These are phyloP conservation scores for Fraxinus paxiana DNA, from an alignment of 305 asterid genomes.

Conservation along the genomic window DNA sequence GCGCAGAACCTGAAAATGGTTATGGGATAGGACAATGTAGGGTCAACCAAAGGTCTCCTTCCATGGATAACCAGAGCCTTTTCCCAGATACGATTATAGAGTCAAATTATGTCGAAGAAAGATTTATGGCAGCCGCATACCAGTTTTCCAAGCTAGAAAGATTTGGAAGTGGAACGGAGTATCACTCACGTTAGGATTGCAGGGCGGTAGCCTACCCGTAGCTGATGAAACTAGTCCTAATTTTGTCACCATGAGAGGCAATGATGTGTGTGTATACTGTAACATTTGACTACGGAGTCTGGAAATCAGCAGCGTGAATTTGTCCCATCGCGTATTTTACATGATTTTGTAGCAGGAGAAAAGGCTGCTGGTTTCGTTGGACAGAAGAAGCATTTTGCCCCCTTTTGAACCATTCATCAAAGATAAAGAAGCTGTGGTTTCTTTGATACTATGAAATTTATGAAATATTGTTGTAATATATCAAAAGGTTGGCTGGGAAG, in stretches of 20 bases:
- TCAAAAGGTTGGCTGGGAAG: constrained; percentile 24
- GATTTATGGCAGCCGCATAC: constrained; percentile 43
- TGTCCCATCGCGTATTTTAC: constrained; percentile 43
- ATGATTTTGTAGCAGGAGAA: constrained; percentile 37
- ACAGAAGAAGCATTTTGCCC: neutral
- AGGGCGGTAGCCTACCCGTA: constrained; percentile 28
- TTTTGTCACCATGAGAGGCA: neutral
- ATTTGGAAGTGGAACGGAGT: constrained; percentile 52
- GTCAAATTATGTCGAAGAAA: constrained; percentile 33
- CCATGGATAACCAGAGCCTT: constrained; percentile 16
- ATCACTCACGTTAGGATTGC: constrained; percentile 70
- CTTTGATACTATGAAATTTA: constrained; percentile 15
- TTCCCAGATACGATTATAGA: constrained; percentile 25
- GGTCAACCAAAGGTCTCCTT: constrained; percentile 17
- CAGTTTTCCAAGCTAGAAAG: constrained; percentile 58
- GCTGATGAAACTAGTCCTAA: neutral
- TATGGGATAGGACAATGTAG: neutral
- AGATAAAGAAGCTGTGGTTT: constrained; percentile 11
- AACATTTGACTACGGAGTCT: constrained; percentile 45
- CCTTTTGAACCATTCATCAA: neutral
- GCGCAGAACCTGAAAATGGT: neutral
- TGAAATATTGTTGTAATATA: constrained; percentile 26
- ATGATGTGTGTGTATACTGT: neutral
- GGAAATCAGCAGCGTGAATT: constrained; percentile 46
- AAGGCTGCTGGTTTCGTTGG: constrained; percentile 1